Conservation (phyloP, 768 basidiomycete species). For the Mycena vulgaris region DNA sequence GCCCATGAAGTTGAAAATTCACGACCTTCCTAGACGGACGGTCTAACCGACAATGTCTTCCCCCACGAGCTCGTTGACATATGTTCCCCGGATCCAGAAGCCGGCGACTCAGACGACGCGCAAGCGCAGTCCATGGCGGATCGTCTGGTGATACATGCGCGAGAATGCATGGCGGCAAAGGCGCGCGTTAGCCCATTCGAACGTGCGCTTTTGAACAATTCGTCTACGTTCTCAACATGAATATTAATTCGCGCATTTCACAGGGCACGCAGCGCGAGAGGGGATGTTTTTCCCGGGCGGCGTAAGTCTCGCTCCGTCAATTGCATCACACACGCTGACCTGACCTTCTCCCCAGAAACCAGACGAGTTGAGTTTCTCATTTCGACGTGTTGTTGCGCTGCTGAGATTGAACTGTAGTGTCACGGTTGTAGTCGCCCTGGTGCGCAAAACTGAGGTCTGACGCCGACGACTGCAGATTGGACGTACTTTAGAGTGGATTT, state of each 20-base stretch:
- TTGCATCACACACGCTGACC: background rate
- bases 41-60: slow-evolving; percentile 38
- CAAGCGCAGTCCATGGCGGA: slow-evolving; percentile 69
- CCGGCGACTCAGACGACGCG: slow-evolving; percentile 32
- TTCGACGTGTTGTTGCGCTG: background rate
- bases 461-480: too few species aligned
- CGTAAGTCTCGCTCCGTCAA: slow-evolving; percentile 13
- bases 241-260: background rate
- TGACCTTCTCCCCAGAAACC: slow-evolving; percentile 29
- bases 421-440: slow-evolving; percentile 35
- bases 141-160: slow-evolving; percentile 66
- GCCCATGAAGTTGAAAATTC: background rate
- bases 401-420: slow-evolving; percentile 18
- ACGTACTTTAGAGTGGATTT: background rate
- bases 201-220: slow-evolving; percentile 48
- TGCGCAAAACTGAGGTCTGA: slow-evolving; percentile 28
- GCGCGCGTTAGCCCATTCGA: slow-evolving; percentile 67
- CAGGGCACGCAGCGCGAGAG: slow-evolving; percentile 34
- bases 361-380: slow-evolving; percentile 30
- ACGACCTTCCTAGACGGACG: slow-evolving; percentile 31
- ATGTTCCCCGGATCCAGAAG: slow-evolving; percentile 51
- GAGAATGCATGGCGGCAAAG: slow-evolving; percentile 64
- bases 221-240: background rate
- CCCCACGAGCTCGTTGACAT: slow-evolving; percentile 37
- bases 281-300: slow-evolving; percentile 40